phyloP scores from a whole-genome alignment of 106 monocot species.

The Phalaenopsis equestris region DNA sequence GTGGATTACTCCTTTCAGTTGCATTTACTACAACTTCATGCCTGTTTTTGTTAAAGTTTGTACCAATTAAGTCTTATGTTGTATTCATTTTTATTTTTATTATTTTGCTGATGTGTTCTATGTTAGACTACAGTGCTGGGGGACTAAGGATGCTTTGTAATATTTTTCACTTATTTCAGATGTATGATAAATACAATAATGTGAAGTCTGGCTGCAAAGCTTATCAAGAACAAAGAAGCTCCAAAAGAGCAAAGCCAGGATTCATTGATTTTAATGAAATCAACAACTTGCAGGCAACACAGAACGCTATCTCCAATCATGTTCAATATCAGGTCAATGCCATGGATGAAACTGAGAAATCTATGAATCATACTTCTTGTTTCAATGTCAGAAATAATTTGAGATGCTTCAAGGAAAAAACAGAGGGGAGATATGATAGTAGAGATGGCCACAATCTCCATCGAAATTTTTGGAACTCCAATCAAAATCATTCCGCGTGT shows the following conservation, averaged over 20 bases:
- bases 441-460: background rate
- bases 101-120: background rate
- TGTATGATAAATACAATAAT: slow-evolving; percentile 7
- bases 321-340: background rate
- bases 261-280: slow-evolving; percentile 2
- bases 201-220: background rate
- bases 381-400: slow-evolving; percentile 1
- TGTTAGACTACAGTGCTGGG: background rate
- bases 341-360: slow-evolving; percentile 6
- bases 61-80: background rate
- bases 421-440: background rate
- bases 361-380: slow-evolving; percentile 9
- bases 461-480: background rate
- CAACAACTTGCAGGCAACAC: background rate
- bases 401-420: slow-evolving; percentile 9
- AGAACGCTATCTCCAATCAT: background rate
- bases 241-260: slow-evolving; percentile 4
- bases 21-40: background rate
- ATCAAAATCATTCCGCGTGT: background rate
- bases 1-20: background rate
- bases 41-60: background rate
- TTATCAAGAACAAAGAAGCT: slow-evolving; percentile 2
- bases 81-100: background rate
- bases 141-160: background rate
- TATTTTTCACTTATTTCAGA: slow-evolving; percentile 3